A percentile compares a stretch with the other conserved stretches of the same genome.
Conservation (phyloP, 371 early-diverging fungal species). For the Lichtheimia corymbifera region DNA sequence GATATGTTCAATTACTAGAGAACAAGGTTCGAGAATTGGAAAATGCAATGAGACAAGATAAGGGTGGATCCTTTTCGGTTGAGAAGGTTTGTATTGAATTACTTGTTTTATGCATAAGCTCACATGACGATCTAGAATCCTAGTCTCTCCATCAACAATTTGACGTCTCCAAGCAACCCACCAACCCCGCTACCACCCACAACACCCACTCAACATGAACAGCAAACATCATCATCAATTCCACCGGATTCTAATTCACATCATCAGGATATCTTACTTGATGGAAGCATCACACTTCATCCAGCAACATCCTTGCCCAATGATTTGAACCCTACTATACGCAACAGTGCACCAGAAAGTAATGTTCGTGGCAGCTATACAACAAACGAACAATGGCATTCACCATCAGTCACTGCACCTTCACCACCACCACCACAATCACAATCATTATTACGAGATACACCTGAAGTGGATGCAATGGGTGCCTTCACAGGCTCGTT, state of each 20-base stretch:
- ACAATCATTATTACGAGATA: background rate
- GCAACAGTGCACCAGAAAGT: conserved; percentile 7
- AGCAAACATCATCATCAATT: background rate
- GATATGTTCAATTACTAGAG: conserved; percentile 28
- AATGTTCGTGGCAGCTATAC: conserved; percentile 3
- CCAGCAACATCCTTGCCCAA: background rate
- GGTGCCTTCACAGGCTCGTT: conserved; percentile 19
- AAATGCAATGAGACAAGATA: conserved; percentile 14
- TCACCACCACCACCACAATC: background rate
- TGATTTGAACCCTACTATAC: background rate
- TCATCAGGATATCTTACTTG: background rate
- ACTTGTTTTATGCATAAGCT: too few relatives aligned
- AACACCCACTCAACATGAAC: too few relatives aligned
- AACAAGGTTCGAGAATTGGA: conserved; percentile 26
- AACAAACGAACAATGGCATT: background rate
- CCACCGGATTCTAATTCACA: conserved; percentile 1
- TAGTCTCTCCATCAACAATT: conserved; percentile 4
- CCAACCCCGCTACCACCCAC: too few relatives aligned
- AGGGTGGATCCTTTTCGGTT: background rate
- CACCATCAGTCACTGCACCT: background rate
- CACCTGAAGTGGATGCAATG: conserved; percentile 24
- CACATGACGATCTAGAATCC: background rate
- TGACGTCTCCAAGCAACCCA: conserved; percentile 7
- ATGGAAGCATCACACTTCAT: background rate
- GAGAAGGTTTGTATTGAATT: too few relatives aligned